Evolutionary conservation across 768 basidiomycete species (phyloP), one percentile per base, ranked within the genome.

Genomic region (Kwoniella botswanensis): DNA sequence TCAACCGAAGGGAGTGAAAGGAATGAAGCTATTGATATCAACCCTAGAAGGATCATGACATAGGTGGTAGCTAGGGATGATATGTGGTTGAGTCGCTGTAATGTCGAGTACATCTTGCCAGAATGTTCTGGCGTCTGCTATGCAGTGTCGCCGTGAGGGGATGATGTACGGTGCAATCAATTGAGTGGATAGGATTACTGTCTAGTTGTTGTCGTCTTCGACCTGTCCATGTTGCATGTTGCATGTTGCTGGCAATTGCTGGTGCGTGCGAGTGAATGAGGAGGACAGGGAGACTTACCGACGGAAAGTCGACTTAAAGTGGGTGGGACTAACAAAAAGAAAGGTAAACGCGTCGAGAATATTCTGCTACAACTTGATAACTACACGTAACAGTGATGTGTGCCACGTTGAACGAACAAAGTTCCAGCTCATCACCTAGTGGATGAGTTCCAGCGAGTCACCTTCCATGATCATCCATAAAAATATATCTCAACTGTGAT

Each of bases 51-150:
- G 42, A 81, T 76, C 67, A 81, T 74, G 50, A 81, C 57, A 50
- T 77, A 81, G 3, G 79, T 79, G 21, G 78, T 81, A 21, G 79
- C 77, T 2, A 79, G 67, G 1, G 79, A 81, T 17, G 76, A 68
- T 22, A 81, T 62, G 52, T 76, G 72, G 52, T 81, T 81, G 41
- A 81, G 69, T 15, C 79, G 68, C 55, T 76, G 76, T 21, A 81
- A 60, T 4, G 74, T 72, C 13, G 79, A 79, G 67, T 81, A 73
- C 79, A 81, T 81, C 57, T 60, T 74, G 68, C 56, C 35, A 63
- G 44, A 22, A 44, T 65, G 57, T 52, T 63, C 60, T 63, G 26
- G 60, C 42, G 22, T 29, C 35, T n/a, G 43, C 24, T 24, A 13
- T 53, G 58, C 58, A 59, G 22, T 52, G 17, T 35, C 35, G 35